A percentile compares a stretch with the other conserved stretches of the same genome.
phyloP scores from a whole-genome alignment of 352 stramenopile species.

The Phytopythium helicoides region DNA sequence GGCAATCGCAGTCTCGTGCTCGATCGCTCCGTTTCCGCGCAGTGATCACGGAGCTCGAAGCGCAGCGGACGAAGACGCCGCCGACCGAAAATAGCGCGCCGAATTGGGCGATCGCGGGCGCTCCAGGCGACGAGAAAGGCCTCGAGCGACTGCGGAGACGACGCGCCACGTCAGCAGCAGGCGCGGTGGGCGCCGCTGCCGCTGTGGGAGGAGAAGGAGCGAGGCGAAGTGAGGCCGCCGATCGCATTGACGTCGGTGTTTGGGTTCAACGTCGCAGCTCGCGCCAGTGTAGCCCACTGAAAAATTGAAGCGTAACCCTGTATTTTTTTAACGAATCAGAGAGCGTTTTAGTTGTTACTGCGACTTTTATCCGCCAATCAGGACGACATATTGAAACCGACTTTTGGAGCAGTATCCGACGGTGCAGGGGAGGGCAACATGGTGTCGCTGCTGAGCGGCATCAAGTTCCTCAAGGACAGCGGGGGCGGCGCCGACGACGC shows the following conservation, averaged over 20 bases:
- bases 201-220: too few relatives aligned
- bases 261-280: background rate
- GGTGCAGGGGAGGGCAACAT: constrained; percentile 4
- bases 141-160: too few relatives aligned
- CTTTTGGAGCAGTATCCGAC: constrained; percentile 2
- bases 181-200: too few relatives aligned
- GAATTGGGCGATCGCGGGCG: too few relatives aligned
- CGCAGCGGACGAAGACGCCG: too few relatives aligned
- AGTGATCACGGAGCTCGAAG: too few relatives aligned
- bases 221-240: too few relatives aligned
- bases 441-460: constrained; percentile 55
- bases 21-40: background rate
- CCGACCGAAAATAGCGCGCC: background rate
- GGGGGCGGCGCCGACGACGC: constrained; percentile 1
- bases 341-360: background rate
- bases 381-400: background rate
- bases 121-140: too few relatives aligned
- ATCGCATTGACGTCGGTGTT: background rate
- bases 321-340: constrained; percentile 2
- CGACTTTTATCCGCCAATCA: constrained; percentile 18
- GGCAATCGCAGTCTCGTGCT: background rate
- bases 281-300: background rate
- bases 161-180: too few relatives aligned
- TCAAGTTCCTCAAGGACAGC: constrained; percentile 55
- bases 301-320: background rate